Conservation (phyloP, 1,284 basidiomycete genomes). For the Cryptococcus sp. region DNA sequence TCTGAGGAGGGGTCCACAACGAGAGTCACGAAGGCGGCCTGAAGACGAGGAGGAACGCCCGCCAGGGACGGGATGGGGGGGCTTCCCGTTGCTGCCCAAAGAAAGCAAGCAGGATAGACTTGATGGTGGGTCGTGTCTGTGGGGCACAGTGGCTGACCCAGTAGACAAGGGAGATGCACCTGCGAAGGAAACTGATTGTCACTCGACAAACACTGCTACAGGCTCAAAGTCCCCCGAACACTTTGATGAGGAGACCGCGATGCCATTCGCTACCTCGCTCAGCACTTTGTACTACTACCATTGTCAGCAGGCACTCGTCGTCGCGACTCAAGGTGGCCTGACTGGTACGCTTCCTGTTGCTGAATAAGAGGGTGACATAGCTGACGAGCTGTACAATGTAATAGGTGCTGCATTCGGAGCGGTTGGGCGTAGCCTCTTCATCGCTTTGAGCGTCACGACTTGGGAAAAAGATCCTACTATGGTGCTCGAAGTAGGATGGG, state of each 20-base stretch:
- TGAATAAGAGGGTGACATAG: background rate
- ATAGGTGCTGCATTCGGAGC: conserved; percentile 1
- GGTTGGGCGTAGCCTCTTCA: conserved; percentile 43
- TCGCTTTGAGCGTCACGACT: conserved; percentile 36
- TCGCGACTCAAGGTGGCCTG: conserved; percentile 36
- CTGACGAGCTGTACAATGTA: conserved; percentile 6
- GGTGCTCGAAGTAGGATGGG: conserved; percentile 42
- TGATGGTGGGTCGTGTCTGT: background rate
- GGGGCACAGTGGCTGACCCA: background rate
- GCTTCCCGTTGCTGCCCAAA: conserved; percentile 18
- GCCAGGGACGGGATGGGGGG: conserved; percentile 28
- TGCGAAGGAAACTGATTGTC: background rate
- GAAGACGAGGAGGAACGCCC: conserved; percentile 4
- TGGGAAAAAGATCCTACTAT: conserved; percentile 40
- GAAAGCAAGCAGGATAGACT: too few species aligned
- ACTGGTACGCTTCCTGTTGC: conserved; percentile 4
- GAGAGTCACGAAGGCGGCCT: conserved; percentile 8
- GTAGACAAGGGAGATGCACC: background rate
- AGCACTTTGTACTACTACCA: conserved; percentile 28
- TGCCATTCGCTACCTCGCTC: background rate
- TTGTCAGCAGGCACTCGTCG: conserved; percentile 39
- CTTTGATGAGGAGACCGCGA: too few species aligned
- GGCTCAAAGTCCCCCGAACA: too few species aligned
- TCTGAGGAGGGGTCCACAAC: conserved; percentile 16
- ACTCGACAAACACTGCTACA: too few species aligned